Conservation (phyloP, 2,329 filamentous ascomycete genomes). For the Fusarium ambrosium region DNA sequence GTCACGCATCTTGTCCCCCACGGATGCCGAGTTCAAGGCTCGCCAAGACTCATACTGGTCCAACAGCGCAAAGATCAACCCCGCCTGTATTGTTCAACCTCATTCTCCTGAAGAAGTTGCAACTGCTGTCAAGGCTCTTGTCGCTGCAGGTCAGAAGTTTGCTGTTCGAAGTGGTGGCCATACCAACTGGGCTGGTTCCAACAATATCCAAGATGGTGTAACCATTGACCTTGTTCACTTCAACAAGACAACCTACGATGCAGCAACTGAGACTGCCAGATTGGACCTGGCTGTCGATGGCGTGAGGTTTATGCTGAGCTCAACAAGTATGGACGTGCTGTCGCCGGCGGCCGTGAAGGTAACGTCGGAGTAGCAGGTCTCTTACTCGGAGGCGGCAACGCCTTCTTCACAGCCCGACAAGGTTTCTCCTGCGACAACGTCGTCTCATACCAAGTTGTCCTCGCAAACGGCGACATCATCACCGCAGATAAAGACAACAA, state of each 20-base stretch:
- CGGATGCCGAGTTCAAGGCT: constrained; percentile 20
- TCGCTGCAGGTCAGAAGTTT: constrained; percentile 13
- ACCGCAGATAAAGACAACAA: constrained; percentile 53
- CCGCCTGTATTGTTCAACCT: constrained; percentile 31
- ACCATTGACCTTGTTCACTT: constrained; percentile 27
- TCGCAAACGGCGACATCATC: constrained; percentile 60
- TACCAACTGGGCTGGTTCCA: constrained; percentile 25
- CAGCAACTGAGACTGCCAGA: constrained; percentile 51
- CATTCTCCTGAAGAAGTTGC: constrained; percentile 23
- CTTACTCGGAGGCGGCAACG: constrained; percentile 46
- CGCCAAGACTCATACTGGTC: constrained; percentile 40
- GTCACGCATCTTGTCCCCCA: constrained; percentile 13
- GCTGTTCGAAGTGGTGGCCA: constrained; percentile 26
- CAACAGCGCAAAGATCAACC: constrained; percentile 34
- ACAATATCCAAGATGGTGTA: constrained; percentile 23
- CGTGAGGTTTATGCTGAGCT: constrained; percentile 40
- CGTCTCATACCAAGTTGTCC: constrained; percentile 61
- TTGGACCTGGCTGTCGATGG: constrained; percentile 63
- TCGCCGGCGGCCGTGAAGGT: constrained; percentile 59
- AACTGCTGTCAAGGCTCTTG: constrained; percentile 20
- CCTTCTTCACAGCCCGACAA: constrained; percentile 49
- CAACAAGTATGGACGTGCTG: constrained; percentile 52
- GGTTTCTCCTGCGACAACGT: constrained; percentile 65
- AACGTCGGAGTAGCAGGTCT: constrained; percentile 50
- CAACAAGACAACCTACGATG: constrained; percentile 29